Evolutionary conservation across 805 yeast species (phyloP).

Genomic region (Cyberlindnera meyerae): DNA sequence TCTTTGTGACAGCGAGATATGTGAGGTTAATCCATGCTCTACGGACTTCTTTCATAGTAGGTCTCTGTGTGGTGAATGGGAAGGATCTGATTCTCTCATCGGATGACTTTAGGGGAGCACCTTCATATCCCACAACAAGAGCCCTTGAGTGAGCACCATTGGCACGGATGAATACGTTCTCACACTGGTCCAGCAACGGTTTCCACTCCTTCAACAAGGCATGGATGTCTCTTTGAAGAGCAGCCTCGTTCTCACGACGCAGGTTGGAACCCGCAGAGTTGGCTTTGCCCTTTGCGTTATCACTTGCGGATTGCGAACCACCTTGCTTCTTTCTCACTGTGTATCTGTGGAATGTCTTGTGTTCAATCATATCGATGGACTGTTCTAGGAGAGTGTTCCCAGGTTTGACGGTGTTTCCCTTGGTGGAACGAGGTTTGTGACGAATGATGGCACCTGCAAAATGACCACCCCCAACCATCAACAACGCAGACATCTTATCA

Average conservation of each 20-base stretch:
- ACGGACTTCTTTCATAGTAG: constrained; percentile 75
- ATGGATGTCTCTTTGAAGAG: constrained; percentile 72
- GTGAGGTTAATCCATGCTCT: constrained; percentile 80
- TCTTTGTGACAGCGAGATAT: constrained; percentile 46
- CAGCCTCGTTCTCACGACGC: constrained; percentile 86
- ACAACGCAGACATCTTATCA: constrained; percentile 60
- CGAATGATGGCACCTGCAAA: constrained; percentile 93
- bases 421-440: constrained; percentile 53
- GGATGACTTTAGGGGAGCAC: constrained; percentile 42
- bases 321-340: constrained; percentile 97
- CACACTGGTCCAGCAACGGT: constrained; percentile 51
- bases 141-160: constrained; percentile 65
- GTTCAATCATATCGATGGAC: constrained; percentile 59
- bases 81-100: constrained; percentile 65
- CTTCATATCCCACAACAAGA: constrained; percentile 62
- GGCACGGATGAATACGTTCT: constrained; percentile 73
- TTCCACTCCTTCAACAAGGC: constrained; percentile 66
- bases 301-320: constrained; percentile 91
- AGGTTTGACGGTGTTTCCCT: constrained; percentile 49
- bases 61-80: constrained; percentile 88
- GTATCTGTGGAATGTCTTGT: constrained; percentile 89
- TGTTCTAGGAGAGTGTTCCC: constrained; percentile 51
- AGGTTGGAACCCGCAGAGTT: constrained; percentile 91
- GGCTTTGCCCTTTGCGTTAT: constrained; percentile 90
- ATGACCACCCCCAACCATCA: constrained; percentile 98